A percentile compares a stretch with the other conserved stretches of the same genome.
Evolutionary conservation across 768 basidiomycete genomes (phyloP).

Genomic region (Mrakia frigida): DNA sequence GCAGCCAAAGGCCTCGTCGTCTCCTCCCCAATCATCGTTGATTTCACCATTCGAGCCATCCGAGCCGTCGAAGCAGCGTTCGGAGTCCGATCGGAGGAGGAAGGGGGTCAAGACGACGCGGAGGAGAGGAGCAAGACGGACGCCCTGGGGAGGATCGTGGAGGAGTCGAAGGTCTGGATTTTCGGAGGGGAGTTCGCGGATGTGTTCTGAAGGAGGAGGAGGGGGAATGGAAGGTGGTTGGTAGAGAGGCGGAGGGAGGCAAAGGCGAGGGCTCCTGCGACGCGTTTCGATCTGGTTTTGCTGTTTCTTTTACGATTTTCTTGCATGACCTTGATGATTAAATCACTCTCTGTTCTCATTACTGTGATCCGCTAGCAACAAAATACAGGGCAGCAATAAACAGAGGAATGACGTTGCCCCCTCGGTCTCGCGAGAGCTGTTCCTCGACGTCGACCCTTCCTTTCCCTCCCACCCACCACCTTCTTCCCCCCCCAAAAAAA

Average conservation of each 20-base stretch:
- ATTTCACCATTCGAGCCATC: not conserved
- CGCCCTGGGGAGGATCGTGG: constrained; percentile 53
- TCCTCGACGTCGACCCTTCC: no score
- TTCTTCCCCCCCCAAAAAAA: not conserved
- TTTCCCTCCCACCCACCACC: no score
- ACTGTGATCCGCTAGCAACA: no score
- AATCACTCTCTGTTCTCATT: no score
- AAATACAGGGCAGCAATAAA: no score
- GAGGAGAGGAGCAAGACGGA: constrained; percentile 55
- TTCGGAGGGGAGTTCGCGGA: not conserved
- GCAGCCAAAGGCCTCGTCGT: not conserved
- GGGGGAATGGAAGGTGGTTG: not conserved
- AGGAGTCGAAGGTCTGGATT: constrained; percentile 56
- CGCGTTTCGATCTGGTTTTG: no score
- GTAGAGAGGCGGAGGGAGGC: no score
- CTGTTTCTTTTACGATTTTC: no score
- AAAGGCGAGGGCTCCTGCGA: no score
- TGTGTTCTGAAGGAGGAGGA: not conserved
- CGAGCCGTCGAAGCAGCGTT: not conserved
- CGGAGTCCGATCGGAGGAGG: not conserved
- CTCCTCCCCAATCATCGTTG: not conserved
- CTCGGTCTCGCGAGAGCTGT: no score
- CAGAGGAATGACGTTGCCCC: no score
- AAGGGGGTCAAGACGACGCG: constrained; percentile 32
- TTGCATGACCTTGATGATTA: no score